phyloP scores from a whole-genome alignment of 805 yeast species.

The Starmerella roubikii region DNA sequence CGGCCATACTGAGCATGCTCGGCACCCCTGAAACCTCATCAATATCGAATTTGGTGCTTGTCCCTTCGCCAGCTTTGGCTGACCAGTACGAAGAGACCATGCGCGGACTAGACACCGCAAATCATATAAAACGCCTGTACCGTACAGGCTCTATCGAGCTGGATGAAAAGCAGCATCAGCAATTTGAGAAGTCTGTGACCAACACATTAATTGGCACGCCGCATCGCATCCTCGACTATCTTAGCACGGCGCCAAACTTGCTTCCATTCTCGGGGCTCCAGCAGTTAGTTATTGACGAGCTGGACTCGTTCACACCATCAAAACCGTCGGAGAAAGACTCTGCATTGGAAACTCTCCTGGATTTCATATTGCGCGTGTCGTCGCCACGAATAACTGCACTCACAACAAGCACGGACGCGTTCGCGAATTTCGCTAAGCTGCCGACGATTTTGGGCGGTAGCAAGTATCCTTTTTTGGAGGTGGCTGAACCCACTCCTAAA shows the following conservation, averaged over 20 bases:
- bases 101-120: neutral
- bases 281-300: slow-evolving; percentile 23
- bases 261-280: slow-evolving; percentile 13
- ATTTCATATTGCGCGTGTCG: slow-evolving; percentile 8
- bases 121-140: slow-evolving; percentile 14
- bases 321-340: slow-evolving; percentile 6
- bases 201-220: slow-evolving; percentile 46
- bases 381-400: slow-evolving; percentile 9
- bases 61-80: slow-evolving; percentile 26
- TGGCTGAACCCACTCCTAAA: slow-evolving; percentile 1
- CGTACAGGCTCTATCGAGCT: slow-evolving; percentile 19
- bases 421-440: slow-evolving; percentile 5
- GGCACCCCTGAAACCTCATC: slow-evolving; percentile 1
- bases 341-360: slow-evolving; percentile 20
- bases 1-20: slow-evolving; percentile 21
- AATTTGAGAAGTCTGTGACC: slow-evolving; percentile 5
- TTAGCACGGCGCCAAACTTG: slow-evolving; percentile 23
- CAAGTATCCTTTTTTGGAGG: slow-evolving; percentile 10
- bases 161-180: slow-evolving; percentile 20
- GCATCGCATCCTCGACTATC: slow-evolving; percentile 36
- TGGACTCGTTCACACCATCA: slow-evolving; percentile 17
- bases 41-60: slow-evolving; percentile 24
- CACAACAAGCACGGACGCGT: slow-evolving; percentile 4
- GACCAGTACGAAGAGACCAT: slow-evolving; percentile 22
- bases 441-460: slow-evolving; percentile 2